These are phyloP conservation scores for Apiotrichum laibachii DNA, from an alignment of 1,284 basidiomycete species.

Conservation along the genomic window DNA sequence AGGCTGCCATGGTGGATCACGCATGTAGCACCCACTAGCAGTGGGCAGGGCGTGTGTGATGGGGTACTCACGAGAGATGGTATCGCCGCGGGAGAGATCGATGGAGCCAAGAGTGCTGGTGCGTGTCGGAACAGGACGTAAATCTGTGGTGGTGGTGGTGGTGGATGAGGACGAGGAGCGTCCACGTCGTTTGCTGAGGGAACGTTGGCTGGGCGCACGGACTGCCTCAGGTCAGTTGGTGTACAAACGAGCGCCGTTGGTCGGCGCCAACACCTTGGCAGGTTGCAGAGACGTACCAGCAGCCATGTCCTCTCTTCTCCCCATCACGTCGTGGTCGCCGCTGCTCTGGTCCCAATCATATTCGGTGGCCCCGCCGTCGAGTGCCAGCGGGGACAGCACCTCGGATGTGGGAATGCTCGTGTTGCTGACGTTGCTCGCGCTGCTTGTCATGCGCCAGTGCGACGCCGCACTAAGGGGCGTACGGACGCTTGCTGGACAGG, in stretches of 20 bases:
- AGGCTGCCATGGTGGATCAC: no score
- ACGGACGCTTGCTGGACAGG: background rate
- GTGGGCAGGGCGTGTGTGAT: background rate
- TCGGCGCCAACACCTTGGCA: no score
- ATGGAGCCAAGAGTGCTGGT: background rate
- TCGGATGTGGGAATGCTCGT: background rate
- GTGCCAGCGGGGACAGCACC: background rate
- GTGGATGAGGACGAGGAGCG: background rate
- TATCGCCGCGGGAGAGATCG: background rate
- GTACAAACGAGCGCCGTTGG: background rate
- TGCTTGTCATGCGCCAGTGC: background rate
- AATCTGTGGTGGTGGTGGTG: background rate
- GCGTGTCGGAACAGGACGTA: background rate
- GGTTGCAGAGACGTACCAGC: no score
- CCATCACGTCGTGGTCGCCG: no score
- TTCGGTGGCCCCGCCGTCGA: background rate
- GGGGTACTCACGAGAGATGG: background rate
- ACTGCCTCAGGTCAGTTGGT: conserved; percentile 5
- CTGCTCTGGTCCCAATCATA: background rate
- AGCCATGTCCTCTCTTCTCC: no score
- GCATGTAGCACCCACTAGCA: background rate
- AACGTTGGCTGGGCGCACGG: conserved; percentile 8
- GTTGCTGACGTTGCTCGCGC: no score
- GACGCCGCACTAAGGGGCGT: background rate
- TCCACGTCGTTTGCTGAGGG: conserved; percentile 3